Evolutionary conservation across 225 moss, liverwort and hornwort species (phyloP), one percentile per base, ranked within the genome.

Genomic region (Rhytidiadelphus loreus): DNA sequence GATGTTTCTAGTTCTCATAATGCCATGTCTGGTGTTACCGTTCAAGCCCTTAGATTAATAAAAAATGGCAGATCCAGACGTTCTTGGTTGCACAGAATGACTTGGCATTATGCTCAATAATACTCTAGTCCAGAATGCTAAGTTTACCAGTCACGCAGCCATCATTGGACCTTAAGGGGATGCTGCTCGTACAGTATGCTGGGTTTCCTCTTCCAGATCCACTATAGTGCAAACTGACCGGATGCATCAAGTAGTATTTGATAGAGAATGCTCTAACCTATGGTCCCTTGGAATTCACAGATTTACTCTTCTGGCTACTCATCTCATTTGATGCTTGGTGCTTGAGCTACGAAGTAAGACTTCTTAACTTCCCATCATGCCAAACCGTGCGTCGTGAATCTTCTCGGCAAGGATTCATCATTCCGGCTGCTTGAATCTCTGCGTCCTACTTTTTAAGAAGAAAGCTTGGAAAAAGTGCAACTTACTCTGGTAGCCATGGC

Each of bases 401-500:
- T 84, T 87, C 80, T 85, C 73, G 71, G 87, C 79, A 39, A 80
- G 58, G 68, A 65, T 65, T 88, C 78, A 35, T 77, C 77, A 83
- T 78, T 88, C 57, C 25, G 74, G 85, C 11, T 82, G 43, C 72
- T 72, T 72, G 86, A 79, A 52, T 62, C 22, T 61, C 69, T 89
- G 72, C 37, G 24, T 22, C 60, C 23, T 9, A 13, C 60, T 68
- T 64, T 17, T 44, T 16, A 44, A 33, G 32, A 75, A 77, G 77
- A 77, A 64, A 70, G 50, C 53, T 65, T 65, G 71, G 80, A 33
- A 30, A 83, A 19, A 52, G 35, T 52, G 50, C 64, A 65, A 16
- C 62, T 48, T 82, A n/a, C 62, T 16, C 16, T 82, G 82, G 59
- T 65, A 77, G 73, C 66, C 53, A 94, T 93, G 94, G 86, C 83